Conservation (phyloP, 257 asterid species). For the Thymus quinquecostatus region DNA sequence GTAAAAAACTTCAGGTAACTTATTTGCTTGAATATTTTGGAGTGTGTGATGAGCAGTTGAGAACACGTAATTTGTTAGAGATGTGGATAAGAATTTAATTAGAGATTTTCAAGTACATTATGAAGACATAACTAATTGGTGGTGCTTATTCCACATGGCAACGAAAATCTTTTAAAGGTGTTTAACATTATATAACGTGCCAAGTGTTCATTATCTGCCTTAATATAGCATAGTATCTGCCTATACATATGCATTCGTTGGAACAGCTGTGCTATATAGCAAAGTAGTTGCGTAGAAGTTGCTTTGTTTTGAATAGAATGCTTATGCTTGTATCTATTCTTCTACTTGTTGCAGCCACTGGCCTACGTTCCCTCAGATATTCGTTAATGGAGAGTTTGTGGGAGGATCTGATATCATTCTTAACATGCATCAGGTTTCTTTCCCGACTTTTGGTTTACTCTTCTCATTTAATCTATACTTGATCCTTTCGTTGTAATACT, state of each 20-base stretch:
- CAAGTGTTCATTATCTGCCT: constrained; percentile 1
- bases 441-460: constrained; percentile 1
- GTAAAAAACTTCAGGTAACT: constrained; percentile 80
- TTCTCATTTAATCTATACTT: neutral
- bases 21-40: neutral
- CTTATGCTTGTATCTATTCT: neutral
- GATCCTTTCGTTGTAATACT: constrained; percentile 22
- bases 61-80: constrained; percentile 1
- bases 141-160: neutral
- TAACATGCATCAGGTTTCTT: constrained; percentile 83
- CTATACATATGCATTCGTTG: too few relatives aligned
- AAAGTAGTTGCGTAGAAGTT: neutral
- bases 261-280: too few relatives aligned
- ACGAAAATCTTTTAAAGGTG: neutral
- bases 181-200: neutral
- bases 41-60: neutral
- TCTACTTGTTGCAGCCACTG: constrained; percentile 67
- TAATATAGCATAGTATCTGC: neutral
- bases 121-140: neutral
- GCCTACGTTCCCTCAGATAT: constrained; percentile 98
- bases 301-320: neutral
- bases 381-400: constrained; percentile 85
- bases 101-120: too few relatives aligned
- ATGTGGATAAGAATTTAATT: neutral
- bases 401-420: constrained; percentile 99